phyloP scores from a whole-genome alignment of 2,329 filamentous ascomycete species.

The Aspergillus tubingensis region DNA sequence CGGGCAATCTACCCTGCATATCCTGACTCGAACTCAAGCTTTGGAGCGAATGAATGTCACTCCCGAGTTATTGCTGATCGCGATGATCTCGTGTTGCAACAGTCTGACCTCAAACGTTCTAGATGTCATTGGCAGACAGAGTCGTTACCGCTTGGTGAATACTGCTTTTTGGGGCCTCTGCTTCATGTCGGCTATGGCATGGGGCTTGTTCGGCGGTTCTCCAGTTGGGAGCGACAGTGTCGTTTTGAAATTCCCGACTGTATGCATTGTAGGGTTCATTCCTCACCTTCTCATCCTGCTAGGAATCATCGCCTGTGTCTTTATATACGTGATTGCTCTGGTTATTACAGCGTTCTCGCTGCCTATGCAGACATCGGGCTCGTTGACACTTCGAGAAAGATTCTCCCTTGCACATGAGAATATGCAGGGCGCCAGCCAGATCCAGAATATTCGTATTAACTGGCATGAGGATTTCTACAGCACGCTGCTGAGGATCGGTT shows the following conservation, averaged over 20 bases:
- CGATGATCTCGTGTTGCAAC: constrained; percentile 84
- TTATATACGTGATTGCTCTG: constrained; percentile 78
- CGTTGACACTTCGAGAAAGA: constrained; percentile 58
- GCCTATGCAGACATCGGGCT: constrained; percentile 52
- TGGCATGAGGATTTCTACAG: constrained; percentile 96
- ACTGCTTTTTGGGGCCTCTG: constrained; percentile 88
- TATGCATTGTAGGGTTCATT: constrained; percentile 92
- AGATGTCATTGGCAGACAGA: constrained; percentile 77
- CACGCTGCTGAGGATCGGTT: constrained; percentile 80
- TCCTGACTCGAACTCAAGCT: constrained; percentile 56
- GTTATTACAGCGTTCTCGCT: constrained; percentile 71
- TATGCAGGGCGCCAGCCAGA: constrained; percentile 86
- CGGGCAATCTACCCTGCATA: constrained; percentile 36
- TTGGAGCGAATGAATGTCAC: constrained; percentile 82
- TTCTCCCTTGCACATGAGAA: constrained; percentile 76
- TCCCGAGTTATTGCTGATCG: constrained; percentile 83
- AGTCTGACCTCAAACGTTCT: constrained; percentile 82
- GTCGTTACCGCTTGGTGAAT: constrained; percentile 76
- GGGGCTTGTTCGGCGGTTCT: constrained; percentile 63
- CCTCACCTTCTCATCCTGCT: constrained; percentile 84
- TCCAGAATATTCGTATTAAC: constrained; percentile 76
- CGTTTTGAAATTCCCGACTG: constrained; percentile 83
- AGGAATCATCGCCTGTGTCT: constrained; percentile 73
- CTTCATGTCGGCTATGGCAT: constrained; percentile 83
- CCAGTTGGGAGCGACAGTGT: constrained; percentile 54